Percentiles rank a stretch among this genome's conserved stretches.
Conservation (phyloP, 208 protist genomes). For the Wallacemonas sp. region DNA sequence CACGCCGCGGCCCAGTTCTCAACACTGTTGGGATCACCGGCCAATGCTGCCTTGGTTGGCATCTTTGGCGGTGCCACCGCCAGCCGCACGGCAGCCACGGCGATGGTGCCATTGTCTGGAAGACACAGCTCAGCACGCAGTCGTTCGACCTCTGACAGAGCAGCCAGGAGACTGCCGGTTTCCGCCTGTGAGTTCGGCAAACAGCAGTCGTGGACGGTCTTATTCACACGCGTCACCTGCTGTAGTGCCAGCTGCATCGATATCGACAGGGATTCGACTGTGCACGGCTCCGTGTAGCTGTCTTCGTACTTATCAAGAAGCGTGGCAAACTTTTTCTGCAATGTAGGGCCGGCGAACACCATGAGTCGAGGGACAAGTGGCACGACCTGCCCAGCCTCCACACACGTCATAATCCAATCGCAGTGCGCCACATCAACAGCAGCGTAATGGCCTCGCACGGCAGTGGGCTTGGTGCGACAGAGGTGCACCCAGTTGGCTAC, state of each 20-base stretch:
- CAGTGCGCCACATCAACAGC: slow-evolving; percentile 30
- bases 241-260: slow-evolving; percentile 16
- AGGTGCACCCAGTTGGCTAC: slow-evolving; percentile 37
- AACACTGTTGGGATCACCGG: neutral
- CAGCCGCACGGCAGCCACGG: neutral
- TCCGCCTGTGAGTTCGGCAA: too few species aligned
- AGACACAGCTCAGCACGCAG: neutral
- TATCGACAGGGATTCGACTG: slow-evolving; percentile 18
- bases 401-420: slow-evolving; percentile 31
- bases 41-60: neutral
- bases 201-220: too few species aligned
- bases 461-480: slow-evolving; percentile 9
- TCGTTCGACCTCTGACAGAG: neutral
- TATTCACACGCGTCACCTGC: too few species aligned
- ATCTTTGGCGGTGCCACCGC: neutral
- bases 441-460: slow-evolving; percentile 12
- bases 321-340: slow-evolving; percentile 23
- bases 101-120: neutral
- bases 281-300: slow-evolving; percentile 32
- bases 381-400: slow-evolving; percentile 22
- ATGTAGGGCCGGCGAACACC: slow-evolving; percentile 29
- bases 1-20: slow-evolving; percentile 5
- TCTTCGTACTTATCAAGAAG: slow-evolving; percentile 42
- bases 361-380: slow-evolving; percentile 38
- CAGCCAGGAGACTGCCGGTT: too few species aligned